A percentile compares a stretch with the other conserved stretches of the same genome.
These are phyloP conservation scores for Blastocystis sp. DNA, from an alignment of 352 stramenopile species.

Conservation along the genomic window DNA sequence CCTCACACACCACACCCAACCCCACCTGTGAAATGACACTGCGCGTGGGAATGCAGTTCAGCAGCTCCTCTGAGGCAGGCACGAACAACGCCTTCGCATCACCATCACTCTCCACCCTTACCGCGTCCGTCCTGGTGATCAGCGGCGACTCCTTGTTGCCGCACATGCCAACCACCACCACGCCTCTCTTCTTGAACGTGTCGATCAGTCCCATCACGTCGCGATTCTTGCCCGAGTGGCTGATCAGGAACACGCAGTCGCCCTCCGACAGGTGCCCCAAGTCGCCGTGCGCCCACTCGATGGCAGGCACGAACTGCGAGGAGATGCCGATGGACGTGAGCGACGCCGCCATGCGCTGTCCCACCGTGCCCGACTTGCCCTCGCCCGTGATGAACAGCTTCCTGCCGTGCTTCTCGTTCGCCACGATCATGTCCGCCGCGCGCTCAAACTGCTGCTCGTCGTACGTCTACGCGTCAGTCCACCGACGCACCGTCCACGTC, in stretches of 20 bases:
- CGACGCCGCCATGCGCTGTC: conserved; percentile 66
- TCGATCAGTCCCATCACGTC: conserved; percentile 71
- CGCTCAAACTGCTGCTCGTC: conserved; percentile 71
- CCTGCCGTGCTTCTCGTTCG: conserved; percentile 30
- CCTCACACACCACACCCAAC: not conserved
- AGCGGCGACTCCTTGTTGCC: conserved; percentile 42
- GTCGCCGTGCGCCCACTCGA: conserved; percentile 74
- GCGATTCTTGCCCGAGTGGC: conserved; percentile 72
- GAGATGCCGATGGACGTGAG: conserved; percentile 74
- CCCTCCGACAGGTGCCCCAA: conserved; percentile 66
- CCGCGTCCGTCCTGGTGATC: conserved; percentile 41
- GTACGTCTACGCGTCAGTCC: conserved; percentile 36
- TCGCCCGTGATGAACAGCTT: conserved; percentile 75
- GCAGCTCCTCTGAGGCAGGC: conserved; percentile 24
- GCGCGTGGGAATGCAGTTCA: conserved; percentile 50
- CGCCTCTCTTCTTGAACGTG: conserved; percentile 37
- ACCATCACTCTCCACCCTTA: not conserved
- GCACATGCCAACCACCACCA: conserved; percentile 56
- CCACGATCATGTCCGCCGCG: conserved; percentile 63
- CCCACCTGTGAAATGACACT: conserved; percentile 47
- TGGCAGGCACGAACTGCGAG: conserved; percentile 74
- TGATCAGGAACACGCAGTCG: conserved; percentile 74
- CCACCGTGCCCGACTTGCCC: conserved; percentile 74
- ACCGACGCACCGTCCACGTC: conserved; percentile 11
- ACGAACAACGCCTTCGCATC: conserved; percentile 35